These are phyloP conservation scores for Stephanodiscus triporus DNA, from an alignment of 108 stramenopile species.

Conservation along the genomic window DNA sequence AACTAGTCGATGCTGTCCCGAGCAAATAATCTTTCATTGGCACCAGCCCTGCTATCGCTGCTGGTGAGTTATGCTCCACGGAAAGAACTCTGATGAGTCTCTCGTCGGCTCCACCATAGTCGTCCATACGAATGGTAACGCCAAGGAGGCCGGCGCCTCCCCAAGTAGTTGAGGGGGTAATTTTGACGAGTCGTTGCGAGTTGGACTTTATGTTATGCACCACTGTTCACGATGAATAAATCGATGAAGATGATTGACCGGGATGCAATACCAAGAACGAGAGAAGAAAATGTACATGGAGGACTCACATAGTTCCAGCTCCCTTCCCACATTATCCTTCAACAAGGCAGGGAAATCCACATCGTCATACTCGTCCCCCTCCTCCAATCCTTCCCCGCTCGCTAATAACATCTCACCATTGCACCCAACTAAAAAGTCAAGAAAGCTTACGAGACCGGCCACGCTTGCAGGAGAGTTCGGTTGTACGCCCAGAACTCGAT, in stretches of 20 bases:
- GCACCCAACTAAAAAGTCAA: slow-evolving; percentile 94
- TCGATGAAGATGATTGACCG: neutral
- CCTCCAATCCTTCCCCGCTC: slow-evolving; percentile 68
- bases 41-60: slow-evolving; percentile 71
- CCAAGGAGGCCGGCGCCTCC: slow-evolving; percentile 94
- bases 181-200: slow-evolving; percentile 70
- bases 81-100: slow-evolving; percentile 78
- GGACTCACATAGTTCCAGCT: slow-evolving; percentile 67
- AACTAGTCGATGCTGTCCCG: slow-evolving; percentile 70
- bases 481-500: slow-evolving; percentile 95
- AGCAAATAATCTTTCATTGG: slow-evolving; percentile 72
- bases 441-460: slow-evolving; percentile 93
- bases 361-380: slow-evolving; percentile 86
- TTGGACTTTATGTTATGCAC: slow-evolving; percentile 90
- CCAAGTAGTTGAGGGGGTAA: slow-evolving; percentile 87
- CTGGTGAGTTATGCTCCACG: slow-evolving; percentile 70
- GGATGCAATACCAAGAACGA: neutral
- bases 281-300: slow-evolving; percentile 12
- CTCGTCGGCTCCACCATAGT: slow-evolving; percentile 89
- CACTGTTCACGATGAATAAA: slow-evolving; percentile 38
- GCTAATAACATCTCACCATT: slow-evolving; percentile 76
- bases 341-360: slow-evolving; percentile 73
- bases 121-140: slow-evolving; percentile 95
- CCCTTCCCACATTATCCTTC: slow-evolving; percentile 56
- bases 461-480: slow-evolving; percentile 87